Evolutionary conservation across 202 grass and related monocot species (phyloP), one percentile per base, ranked within the genome.

Genomic region (Musa balbisiana): DNA sequence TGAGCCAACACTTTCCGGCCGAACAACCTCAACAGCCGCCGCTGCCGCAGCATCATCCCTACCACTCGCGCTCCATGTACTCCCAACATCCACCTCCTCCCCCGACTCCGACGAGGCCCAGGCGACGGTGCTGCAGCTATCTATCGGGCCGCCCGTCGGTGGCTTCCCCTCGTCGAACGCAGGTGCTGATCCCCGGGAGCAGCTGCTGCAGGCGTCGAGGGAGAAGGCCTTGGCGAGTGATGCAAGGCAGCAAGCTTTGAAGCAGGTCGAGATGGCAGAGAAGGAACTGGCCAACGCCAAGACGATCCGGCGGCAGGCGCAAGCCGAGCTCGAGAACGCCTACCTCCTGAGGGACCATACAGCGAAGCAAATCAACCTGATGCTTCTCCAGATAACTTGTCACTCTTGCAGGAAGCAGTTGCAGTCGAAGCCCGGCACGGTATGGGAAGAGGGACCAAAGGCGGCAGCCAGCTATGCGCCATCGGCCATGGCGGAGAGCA

Each of bases 371-470:
- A 64, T 80, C 14, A 60, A 26, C 10, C 49, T 59, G 49, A 84
- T 94, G 80, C 86, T 98, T 0, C 83, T 86, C 73, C 89, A 98
- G 51, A 79, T 98, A 33, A 98, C 91, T 22, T 98, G 95, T 80
- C 79, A 94, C 80, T 83, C 88, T 1, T 98, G 95, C 84, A 63
- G 91, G 33, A 85, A 87, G 69, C 70, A 23, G 8, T 25, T 27
- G 10, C 71, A 71, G 21, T 83, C 75, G 6, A 43, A 43, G 33
- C 1, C 33, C 33, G 33, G 33, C 33, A 1, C 75, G 5, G 2
- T 71, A 43, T 43, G 33, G 33, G 33, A 43, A 43, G 33, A 6
- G 33, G 33, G 33, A 43, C 33, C 33, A 43, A 43, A 43, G 33
- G 33, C 33, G 33, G 33, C 33, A 43, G 33, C 33, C 33, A 43